Conservation (phyloP, 164 flowering plant genomes). For the Stephania yunnanensis region DNA sequence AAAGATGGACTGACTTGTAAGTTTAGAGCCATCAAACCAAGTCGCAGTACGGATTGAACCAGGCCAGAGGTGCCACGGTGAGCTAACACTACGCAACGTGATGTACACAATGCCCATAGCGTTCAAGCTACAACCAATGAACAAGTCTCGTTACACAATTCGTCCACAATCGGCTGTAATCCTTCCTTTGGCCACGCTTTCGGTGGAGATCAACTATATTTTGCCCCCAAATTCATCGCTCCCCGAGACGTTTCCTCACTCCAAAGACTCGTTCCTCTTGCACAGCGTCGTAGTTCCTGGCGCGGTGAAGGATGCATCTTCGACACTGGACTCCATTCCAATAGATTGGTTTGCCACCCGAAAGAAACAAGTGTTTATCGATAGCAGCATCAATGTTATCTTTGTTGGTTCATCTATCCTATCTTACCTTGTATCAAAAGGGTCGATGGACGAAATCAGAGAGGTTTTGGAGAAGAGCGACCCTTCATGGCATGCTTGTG, state of each 20-base stretch:
- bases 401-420: slow-evolving; percentile 58
- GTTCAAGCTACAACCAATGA: slow-evolving; percentile 51
- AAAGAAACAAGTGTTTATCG: slow-evolving; percentile 68
- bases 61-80: slow-evolving; percentile 49
- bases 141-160: slow-evolving; percentile 42
- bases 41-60: slow-evolving; percentile 53
- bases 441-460: slow-evolving; percentile 57
- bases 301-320: slow-evolving; percentile 37
- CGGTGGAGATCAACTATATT: slow-evolving; percentile 47
- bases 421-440: slow-evolving; percentile 38
- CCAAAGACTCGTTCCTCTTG: slow-evolving; percentile 47
- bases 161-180: slow-evolving; percentile 64
- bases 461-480: slow-evolving; percentile 63
- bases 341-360: slow-evolving; percentile 65
- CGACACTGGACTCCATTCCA: slow-evolving; percentile 43
- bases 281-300: slow-evolving; percentile 82
- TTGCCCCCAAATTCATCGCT: slow-evolving; percentile 31
- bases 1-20: slow-evolving; percentile 58
- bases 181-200: slow-evolving; percentile 45
- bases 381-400: slow-evolving; percentile 55
- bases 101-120: slow-evolving; percentile 94
- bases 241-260: slow-evolving; percentile 46
- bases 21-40: slow-evolving; percentile 62
- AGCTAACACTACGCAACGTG: slow-evolving; percentile 57
- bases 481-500: slow-evolving; percentile 38